These are phyloP conservation scores for Mycena rebaudengoi DNA, from an alignment of 768 basidiomycete species.

Conservation along the genomic window DNA sequence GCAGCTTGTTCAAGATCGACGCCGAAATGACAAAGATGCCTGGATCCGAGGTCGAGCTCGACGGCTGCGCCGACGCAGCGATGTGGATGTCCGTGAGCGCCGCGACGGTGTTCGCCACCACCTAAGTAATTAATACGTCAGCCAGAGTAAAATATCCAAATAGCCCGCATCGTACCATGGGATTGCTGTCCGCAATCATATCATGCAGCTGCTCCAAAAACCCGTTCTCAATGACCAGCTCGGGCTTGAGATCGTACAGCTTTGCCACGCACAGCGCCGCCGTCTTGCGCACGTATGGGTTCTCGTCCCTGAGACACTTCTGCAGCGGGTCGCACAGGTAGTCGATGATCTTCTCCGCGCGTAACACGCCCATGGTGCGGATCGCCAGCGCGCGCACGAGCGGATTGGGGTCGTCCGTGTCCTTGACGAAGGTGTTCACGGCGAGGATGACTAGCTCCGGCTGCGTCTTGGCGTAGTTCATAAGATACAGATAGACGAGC, in stretches of 20 bases:
- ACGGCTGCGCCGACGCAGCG: slow-evolving; percentile 67
- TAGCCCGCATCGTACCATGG: slow-evolving; percentile 86
- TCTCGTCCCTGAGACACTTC: slow-evolving; percentile 92
- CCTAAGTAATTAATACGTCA: slow-evolving; percentile 63
- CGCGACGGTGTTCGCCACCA: slow-evolving; percentile 95
- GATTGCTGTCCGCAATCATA: slow-evolving; percentile 95
- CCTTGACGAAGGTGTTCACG: slow-evolving; percentile 98
- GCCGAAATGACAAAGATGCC: slow-evolving; percentile 84
- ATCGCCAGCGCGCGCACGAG: slow-evolving; percentile 96
- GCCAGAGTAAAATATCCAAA: slow-evolving; percentile 3
- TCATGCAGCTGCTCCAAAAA: slow-evolving; percentile 90
- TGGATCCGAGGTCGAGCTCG: slow-evolving; percentile 61
- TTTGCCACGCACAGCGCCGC: slow-evolving; percentile 98
- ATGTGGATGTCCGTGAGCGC: slow-evolving; percentile 93
- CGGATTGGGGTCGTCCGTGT: slow-evolving; percentile 96
- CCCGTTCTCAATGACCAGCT: slow-evolving; percentile 93
- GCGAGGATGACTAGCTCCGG: slow-evolving; percentile 91
- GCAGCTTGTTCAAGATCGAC: slow-evolving; percentile 82
- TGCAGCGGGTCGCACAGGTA: slow-evolving; percentile 96
- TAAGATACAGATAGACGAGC: slow-evolving; percentile 98
- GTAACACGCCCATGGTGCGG: slow-evolving; percentile 96
- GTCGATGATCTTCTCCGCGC: slow-evolving; percentile 99
- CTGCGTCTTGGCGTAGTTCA: slow-evolving; percentile 99
- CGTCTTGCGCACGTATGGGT: slow-evolving; percentile 98
- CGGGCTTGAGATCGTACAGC: slow-evolving; percentile 96